A percentile compares a stretch with the other conserved stretches of the same genome.
These are phyloP conservation scores for Starmera dryadoides DNA, from an alignment of 805 yeast species.

Conservation along the genomic window DNA sequence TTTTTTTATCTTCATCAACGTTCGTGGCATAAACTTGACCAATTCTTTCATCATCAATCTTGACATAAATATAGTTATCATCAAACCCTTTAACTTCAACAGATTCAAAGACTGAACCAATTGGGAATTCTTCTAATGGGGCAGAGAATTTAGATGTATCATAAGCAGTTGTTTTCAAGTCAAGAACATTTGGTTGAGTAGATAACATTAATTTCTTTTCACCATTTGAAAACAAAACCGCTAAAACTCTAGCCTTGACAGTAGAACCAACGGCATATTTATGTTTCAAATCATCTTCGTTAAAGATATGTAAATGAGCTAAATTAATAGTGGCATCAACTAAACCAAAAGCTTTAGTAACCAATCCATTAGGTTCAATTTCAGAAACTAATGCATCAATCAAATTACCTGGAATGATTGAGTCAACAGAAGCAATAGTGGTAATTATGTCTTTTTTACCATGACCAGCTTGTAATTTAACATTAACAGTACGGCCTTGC, in stretches of 20 bases:
- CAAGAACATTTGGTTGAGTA: conserved; percentile 44
- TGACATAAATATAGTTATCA: conserved; percentile 45
- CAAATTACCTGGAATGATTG: conserved; percentile 78
- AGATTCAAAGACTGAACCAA: conserved; percentile 58
- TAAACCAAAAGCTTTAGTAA: conserved; percentile 69
- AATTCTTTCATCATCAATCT: conserved; percentile 43
- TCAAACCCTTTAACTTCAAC: conserved; percentile 59
- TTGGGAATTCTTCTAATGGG: conserved; percentile 60
- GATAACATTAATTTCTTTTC: conserved; percentile 60
- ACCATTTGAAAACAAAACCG: conserved; percentile 43
- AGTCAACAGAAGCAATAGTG: conserved; percentile 65
- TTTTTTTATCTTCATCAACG: conserved; percentile 38
- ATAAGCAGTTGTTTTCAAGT: conserved; percentile 17
- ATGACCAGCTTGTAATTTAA: too few species aligned
- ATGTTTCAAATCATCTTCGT: conserved; percentile 44
- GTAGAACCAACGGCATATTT: conserved; percentile 61
- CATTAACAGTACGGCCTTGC: conserved; percentile 50
- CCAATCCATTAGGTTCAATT: conserved; percentile 52
- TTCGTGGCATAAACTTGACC: conserved; percentile 83
- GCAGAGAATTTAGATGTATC: conserved; percentile 22
- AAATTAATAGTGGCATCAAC: conserved; percentile 64
- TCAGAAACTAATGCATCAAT: conserved; percentile 69
- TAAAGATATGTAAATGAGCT: conserved; percentile 51
- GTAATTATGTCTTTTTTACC: conserved; percentile 41
- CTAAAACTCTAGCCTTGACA: conserved; percentile 65